These are phyloP conservation scores for Entophlyctis luteolus DNA, from an alignment of 192 early-diverging fungal genomes.

Conservation along the genomic window DNA sequence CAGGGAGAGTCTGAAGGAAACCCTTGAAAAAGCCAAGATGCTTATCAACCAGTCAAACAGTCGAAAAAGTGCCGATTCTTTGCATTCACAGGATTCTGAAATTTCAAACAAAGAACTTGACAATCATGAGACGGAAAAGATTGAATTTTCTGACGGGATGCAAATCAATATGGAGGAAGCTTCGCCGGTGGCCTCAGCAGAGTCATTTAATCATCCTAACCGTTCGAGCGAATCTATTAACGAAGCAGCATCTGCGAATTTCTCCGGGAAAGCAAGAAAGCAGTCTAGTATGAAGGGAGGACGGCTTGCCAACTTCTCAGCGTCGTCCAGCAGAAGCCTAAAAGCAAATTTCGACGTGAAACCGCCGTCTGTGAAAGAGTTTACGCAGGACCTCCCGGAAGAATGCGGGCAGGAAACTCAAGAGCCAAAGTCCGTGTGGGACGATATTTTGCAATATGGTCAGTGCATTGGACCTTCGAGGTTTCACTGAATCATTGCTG, in stretches of 20 bases:
- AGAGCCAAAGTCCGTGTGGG: slow-evolving; percentile 3
- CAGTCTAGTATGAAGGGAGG: slow-evolving; percentile 8
- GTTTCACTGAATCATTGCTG: background rate
- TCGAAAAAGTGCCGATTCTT: background rate
- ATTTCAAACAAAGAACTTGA: background rate
- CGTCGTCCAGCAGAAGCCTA: background rate
- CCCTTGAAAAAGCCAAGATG: background rate
- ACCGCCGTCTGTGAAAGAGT: slow-evolving; percentile 1
- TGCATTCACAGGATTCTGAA: background rate
- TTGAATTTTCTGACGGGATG: too few species aligned
- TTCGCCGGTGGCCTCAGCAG: too few species aligned
- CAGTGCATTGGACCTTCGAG: background rate
- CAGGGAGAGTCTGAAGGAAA: background rate
- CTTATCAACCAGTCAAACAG: background rate
- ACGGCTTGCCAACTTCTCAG: background rate
- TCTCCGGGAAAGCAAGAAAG: background rate
- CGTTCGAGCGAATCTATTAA: slow-evolving; percentile 12
- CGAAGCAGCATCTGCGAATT: too few species aligned
- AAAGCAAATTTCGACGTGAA: background rate
- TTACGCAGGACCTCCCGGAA: background rate
- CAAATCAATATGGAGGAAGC: too few species aligned
- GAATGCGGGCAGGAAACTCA: background rate
- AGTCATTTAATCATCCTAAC: too few species aligned
- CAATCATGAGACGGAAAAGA: too few species aligned
- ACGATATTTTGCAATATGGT: slow-evolving; percentile 20